These are phyloP conservation scores for Oryza glumipatula DNA, from an alignment of 176 grass and related monocot genomes.

Conservation along the genomic window DNA sequence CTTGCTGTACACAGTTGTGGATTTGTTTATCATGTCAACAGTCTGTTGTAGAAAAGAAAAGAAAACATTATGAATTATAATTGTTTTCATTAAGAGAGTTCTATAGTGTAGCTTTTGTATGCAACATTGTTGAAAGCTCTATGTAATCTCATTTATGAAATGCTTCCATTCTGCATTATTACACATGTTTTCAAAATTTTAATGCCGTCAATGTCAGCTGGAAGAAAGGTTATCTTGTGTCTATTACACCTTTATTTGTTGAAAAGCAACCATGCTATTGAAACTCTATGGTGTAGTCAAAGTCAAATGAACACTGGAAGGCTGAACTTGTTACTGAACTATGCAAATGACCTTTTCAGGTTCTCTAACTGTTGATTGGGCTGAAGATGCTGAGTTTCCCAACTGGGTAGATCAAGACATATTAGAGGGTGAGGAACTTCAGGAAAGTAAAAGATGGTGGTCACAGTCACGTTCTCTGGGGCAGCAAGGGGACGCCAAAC, in stretches of 20 bases:
- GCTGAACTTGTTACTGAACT: constrained; percentile 32
- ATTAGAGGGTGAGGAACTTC: constrained; percentile 65
- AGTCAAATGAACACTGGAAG: constrained; percentile 9
- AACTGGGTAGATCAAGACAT: constrained; percentile 76
- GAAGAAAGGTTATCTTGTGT: constrained; percentile 2
- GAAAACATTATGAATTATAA: neutral
- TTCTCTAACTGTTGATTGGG: constrained; percentile 92
- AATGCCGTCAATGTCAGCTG: neutral
- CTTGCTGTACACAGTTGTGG: neutral
- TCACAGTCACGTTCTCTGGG: constrained; percentile 60
- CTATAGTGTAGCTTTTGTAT: constrained; percentile 14
- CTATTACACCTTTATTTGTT: constrained; percentile 10
- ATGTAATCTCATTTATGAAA: neutral
- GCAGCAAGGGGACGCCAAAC: constrained; percentile 62
- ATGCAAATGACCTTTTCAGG: constrained; percentile 57
- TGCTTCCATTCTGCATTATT: constrained; percentile 6
- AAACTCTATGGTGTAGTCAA: constrained; percentile 10
- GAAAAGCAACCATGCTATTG: constrained; percentile 10
- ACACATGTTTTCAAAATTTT: neutral
- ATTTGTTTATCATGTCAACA: neutral
- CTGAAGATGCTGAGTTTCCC: constrained; percentile 66
- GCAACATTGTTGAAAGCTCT: constrained; percentile 2
- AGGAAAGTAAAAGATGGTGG: constrained; percentile 86
- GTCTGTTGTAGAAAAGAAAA: neutral
- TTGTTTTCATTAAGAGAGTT: neutral